Conservation (phyloP, 2,329 filamentous ascomycete species). For the Trichoderma afroharzianum region DNA sequence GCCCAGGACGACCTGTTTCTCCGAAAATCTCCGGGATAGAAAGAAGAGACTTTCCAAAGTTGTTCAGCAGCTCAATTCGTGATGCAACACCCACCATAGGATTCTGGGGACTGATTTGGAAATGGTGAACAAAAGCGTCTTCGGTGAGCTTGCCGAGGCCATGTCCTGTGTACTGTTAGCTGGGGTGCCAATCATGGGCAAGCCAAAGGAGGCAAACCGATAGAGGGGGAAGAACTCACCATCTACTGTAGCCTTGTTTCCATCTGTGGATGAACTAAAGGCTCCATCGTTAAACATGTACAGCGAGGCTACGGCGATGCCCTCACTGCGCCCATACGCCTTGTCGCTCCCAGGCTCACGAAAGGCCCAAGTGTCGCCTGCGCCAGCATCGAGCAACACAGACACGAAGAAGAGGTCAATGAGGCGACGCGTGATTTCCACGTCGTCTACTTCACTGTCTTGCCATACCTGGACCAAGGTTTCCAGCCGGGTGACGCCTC, state of each 20-base stretch:
- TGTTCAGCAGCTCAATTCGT: slow-evolving; percentile 39
- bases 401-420: slow-evolving; percentile 61
- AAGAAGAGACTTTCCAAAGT: slow-evolving; percentile 40
- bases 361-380: slow-evolving; percentile 48
- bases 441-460: slow-evolving; percentile 36
- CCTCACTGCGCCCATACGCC: slow-evolving; percentile 43
- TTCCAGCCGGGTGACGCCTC: slow-evolving; percentile 47
- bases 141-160: slow-evolving; percentile 35
- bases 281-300: slow-evolving; percentile 46
- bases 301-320: slow-evolving; percentile 48
- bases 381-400: slow-evolving; percentile 54
- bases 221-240: slow-evolving; percentile 24
- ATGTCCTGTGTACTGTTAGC: slow-evolving; percentile 12
- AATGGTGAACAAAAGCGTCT: slow-evolving; percentile 33
- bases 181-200: neutral
- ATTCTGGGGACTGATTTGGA: slow-evolving; percentile 44
- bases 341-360: slow-evolving; percentile 36
- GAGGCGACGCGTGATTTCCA: slow-evolving; percentile 49
- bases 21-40: slow-evolving; percentile 40
- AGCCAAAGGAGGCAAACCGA: neutral
- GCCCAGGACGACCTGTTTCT: slow-evolving; percentile 40
- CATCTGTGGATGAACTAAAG: slow-evolving; percentile 30
- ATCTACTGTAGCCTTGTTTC: slow-evolving; percentile 29
- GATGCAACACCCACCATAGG: slow-evolving; percentile 44
- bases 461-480: slow-evolving; percentile 45